Conservation (phyloP, 177 flowering plant genomes). For the Telopea speciosissima region DNA sequence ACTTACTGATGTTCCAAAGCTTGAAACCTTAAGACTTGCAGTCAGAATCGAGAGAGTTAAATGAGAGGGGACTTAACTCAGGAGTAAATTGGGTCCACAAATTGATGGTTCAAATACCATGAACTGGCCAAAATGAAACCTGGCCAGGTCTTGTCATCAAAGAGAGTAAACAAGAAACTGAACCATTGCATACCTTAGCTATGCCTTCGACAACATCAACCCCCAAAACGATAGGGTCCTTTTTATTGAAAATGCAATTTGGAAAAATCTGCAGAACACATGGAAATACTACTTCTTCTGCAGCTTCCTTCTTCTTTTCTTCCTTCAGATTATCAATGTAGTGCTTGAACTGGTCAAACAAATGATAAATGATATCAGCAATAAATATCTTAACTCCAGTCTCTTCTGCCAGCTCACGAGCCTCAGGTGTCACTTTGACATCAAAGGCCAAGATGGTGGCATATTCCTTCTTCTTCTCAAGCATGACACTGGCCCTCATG, state of each 20-base stretch:
- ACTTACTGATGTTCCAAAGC: neutral
- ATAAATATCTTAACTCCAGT: conserved; percentile 83
- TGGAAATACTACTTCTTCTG: conserved; percentile 95
- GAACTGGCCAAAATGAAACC: neutral
- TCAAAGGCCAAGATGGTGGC: conserved; percentile 97
- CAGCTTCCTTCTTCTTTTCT: conserved; percentile 89
- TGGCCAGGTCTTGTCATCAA: neutral
- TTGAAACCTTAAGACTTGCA: neutral
- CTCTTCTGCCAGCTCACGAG: conserved; percentile 92
- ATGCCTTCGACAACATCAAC: conserved; percentile 93
- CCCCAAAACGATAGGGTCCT: conserved; percentile 94
- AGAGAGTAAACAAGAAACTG: neutral
- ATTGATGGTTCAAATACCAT: neutral
- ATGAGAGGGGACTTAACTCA: neutral
- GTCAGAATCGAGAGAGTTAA: neutral
- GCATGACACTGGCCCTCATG: conserved; percentile 98
- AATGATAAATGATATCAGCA: conserved; percentile 95
- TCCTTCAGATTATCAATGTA: conserved; percentile 90
- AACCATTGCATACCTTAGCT: conserved; percentile 48
- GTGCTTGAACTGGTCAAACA: conserved; percentile 95
- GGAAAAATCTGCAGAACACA: conserved; percentile 89
- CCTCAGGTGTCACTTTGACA: conserved; percentile 95
- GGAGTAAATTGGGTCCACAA: neutral
- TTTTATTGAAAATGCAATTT: conserved; percentile 83
- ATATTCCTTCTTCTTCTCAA: conserved; percentile 95